A percentile compares a stretch with the other conserved stretches of the same genome.
phyloP scores from a whole-genome alignment of 2,329 filamentous ascomycete genomes.

The Sporothrix globosa region DNA sequence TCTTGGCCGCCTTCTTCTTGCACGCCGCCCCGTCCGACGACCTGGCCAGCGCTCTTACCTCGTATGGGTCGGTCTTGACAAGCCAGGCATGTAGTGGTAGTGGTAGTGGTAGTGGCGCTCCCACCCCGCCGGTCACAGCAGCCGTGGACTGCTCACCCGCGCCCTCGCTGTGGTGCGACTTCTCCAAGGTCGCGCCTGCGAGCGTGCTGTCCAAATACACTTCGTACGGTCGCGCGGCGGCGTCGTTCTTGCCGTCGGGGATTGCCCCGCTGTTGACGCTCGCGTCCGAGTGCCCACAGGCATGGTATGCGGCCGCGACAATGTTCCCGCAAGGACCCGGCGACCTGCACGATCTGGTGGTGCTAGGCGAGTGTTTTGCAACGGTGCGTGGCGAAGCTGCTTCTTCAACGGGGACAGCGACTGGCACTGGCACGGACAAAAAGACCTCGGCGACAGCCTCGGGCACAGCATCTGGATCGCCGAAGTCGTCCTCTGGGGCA shows the following conservation, averaged over 20 bases:
- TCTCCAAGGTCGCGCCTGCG: neutral
- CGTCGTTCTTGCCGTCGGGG: neutral
- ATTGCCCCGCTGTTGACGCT: neutral
- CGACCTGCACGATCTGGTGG: constrained; percentile 12
- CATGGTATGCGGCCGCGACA: constrained; percentile 10
- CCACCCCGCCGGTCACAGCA: neutral
- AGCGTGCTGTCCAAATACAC: neutral
- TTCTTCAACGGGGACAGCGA: neutral
- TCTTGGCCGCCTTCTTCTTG: constrained; percentile 10
- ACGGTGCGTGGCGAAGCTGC: neutral
- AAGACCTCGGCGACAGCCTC: neutral
- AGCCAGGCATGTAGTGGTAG: neutral
- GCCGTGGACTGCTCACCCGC: neutral
- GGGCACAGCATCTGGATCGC: neutral
- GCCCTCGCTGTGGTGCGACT: constrained; percentile 1
- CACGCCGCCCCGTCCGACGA: constrained; percentile 14
- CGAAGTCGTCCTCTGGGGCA: neutral
- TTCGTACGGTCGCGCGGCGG: neutral
- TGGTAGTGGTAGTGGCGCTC: neutral
- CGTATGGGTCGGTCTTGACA: neutral
- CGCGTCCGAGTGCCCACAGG: neutral
- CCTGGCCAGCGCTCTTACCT: neutral
- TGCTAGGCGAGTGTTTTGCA: neutral
- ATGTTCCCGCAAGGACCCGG: constrained; percentile 13
- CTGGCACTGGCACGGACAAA: neutral